phyloP scores from a whole-genome alignment of 78 protist genomes.

The Mantamonas sphyraenae region DNA sequence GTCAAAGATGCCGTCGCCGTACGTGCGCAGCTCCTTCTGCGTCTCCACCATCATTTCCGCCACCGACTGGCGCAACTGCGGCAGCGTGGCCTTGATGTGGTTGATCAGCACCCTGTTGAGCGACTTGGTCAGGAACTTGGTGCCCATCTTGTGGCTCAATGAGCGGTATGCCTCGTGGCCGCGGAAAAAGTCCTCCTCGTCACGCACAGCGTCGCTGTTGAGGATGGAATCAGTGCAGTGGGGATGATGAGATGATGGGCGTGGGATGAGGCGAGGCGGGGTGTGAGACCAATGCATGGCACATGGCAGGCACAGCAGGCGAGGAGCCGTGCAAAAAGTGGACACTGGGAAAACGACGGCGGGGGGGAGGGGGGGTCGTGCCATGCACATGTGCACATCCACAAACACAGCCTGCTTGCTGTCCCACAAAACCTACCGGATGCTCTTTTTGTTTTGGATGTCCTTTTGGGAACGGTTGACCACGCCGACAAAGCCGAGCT shows the following conservation, averaged over 20 bases:
- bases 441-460: slow-evolving; percentile 53
- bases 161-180: slow-evolving; percentile 72
- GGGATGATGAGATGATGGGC: no score
- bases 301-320: no score
- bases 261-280: no score
- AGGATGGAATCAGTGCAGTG: not conserved
- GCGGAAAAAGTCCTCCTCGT: slow-evolving; percentile 73
- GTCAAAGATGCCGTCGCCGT: slow-evolving; percentile 63
- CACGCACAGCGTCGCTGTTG: slow-evolving; percentile 39
- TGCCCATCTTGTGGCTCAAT: slow-evolving; percentile 61
- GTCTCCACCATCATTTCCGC: slow-evolving; percentile 34
- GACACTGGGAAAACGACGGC: no score
- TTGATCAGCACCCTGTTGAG: slow-evolving; percentile 57
- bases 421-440: slow-evolving; percentile 17
- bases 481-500: slow-evolving; percentile 77
- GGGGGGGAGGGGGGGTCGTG: no score
- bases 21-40: slow-evolving; percentile 19
- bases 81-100: slow-evolving; percentile 71
- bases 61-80: slow-evolving; percentile 40
- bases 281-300: no score
- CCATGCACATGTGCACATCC: no score
- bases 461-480: slow-evolving; percentile 82
- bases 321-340: no score
- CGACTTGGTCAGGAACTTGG: slow-evolving; percentile 41
- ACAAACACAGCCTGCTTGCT: no score